phyloP scores from a whole-genome alignment of 2,329 filamentous ascomycete genomes.

The Phyllosticta citribraziliensis region DNA sequence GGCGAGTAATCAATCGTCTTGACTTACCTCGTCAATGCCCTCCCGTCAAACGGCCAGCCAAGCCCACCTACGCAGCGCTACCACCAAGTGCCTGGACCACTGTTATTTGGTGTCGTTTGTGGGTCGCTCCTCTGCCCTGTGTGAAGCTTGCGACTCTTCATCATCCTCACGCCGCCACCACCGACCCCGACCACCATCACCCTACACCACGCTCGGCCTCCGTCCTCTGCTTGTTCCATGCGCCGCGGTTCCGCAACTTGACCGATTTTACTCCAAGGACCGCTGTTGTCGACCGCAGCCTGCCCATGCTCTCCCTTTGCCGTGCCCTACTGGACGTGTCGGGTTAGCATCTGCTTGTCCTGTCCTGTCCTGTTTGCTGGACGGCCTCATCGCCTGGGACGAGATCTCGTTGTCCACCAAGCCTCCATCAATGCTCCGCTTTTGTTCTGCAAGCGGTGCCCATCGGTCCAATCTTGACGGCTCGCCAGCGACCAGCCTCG shows the following conservation, averaged over 20 bases:
- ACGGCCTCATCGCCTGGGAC: background rate
- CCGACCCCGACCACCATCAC: no score
- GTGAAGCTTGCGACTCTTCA: no score
- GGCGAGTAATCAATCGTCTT: background rate
- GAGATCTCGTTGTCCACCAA: background rate
- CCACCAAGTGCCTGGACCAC: background rate
- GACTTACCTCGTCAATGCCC: background rate
- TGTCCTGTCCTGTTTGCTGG: background rate
- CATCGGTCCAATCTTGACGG: background rate
- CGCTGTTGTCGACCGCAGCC: background rate
- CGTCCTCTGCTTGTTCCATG: background rate
- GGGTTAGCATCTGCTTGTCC: background rate
- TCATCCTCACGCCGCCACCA: no score
- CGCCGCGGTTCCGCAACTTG: background rate
- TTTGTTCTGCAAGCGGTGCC: background rate
- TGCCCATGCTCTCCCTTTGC: background rate
- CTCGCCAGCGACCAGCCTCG: background rate
- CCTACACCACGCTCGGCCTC: no score
- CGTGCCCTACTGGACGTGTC: background rate
- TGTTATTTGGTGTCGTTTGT: background rate
- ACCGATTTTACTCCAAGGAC: background rate
- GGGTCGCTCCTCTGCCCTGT: background rate
- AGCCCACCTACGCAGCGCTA: background rate
- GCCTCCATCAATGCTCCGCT: conserved; percentile 8
- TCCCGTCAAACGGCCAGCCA: no score